Evolutionary conservation across 108 stramenopile species (phyloP).

Genomic region (Discostella pseudostelligera): DNA sequence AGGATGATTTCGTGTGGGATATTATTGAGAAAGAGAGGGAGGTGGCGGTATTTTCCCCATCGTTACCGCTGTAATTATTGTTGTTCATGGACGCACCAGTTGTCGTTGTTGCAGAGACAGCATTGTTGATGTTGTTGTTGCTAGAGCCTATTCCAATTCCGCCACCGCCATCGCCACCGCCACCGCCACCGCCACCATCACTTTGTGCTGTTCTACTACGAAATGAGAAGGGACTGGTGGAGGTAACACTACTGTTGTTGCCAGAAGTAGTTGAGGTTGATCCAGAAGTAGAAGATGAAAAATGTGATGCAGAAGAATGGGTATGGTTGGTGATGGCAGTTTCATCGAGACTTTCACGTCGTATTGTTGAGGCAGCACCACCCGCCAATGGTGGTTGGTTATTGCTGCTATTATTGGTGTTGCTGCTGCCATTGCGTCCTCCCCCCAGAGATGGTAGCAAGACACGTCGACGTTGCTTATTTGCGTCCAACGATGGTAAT

Average conservation of each 20-base stretch:
- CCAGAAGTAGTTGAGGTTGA: background rate
- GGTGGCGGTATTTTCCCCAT: background rate
- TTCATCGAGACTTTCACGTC: background rate
- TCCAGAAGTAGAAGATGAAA: background rate
- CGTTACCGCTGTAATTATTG: background rate
- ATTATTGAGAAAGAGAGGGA: background rate
- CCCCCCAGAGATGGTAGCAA: constrained; percentile 1
- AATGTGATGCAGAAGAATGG: background rate
- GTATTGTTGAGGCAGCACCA: too few species aligned
- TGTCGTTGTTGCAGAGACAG: background rate
- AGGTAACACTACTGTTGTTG: background rate
- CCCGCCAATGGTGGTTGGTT: background rate
- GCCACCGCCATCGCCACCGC: too few species aligned
- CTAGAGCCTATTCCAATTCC: too few species aligned
- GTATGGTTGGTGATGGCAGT: background rate
- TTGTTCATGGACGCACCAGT: background rate
- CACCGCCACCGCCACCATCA: too few species aligned
- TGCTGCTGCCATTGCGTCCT: background rate
- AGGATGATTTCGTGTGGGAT: background rate
- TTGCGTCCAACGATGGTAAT: too few species aligned
- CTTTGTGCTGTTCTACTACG: too few species aligned
- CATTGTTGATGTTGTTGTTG: too few species aligned
- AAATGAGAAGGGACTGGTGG: too few species aligned
- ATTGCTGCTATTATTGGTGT: background rate
- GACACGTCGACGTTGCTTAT: background rate